Evolutionary conservation across 331 rosid genomes (phyloP).

Genomic region (Spiraea crenata): DNA sequence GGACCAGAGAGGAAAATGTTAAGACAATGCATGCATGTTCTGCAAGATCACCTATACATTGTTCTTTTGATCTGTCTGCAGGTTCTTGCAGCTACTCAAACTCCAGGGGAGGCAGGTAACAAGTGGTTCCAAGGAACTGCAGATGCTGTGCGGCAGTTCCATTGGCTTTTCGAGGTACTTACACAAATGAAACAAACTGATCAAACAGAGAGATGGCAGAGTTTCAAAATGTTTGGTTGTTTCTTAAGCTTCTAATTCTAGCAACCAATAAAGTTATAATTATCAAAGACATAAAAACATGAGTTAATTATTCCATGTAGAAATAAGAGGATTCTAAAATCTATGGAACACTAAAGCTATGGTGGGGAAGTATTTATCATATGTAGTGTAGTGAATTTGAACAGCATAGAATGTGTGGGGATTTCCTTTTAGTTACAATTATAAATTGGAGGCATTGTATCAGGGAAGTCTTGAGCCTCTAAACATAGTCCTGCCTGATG

Average conservation of each 20-base stretch:
- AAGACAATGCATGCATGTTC: neutral
- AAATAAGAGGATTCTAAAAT: too few relatives aligned
- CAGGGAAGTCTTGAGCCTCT: conserved; percentile 26
- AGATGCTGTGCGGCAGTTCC: conserved; percentile 93
- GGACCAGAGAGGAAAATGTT: too few relatives aligned
- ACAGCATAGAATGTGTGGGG: conserved; percentile 12
- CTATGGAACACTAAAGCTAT: neutral
- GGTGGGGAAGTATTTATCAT: neutral
- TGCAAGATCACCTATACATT: neutral
- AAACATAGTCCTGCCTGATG: conserved; percentile 16
- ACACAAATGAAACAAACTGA: neutral
- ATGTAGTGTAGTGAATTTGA: conserved; percentile 11
- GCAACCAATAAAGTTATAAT: neutral
- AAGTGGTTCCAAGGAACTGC: conserved; percentile 98
- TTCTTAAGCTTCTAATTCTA: neutral
- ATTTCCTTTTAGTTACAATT: conserved; percentile 20
- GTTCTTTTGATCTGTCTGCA: conserved; percentile 22
- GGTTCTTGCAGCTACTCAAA: conserved; percentile 99
- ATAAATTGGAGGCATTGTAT: conserved; percentile 14
- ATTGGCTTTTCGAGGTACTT: conserved; percentile 89
- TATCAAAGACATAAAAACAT: neutral
- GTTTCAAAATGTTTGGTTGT: neutral
- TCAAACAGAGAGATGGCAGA: neutral
- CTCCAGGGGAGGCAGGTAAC: conserved; percentile 84
- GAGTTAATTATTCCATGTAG: neutral